Base-by-base conservation (phyloP, 306 rosid species). In the Nissolia schottii region DNA sequence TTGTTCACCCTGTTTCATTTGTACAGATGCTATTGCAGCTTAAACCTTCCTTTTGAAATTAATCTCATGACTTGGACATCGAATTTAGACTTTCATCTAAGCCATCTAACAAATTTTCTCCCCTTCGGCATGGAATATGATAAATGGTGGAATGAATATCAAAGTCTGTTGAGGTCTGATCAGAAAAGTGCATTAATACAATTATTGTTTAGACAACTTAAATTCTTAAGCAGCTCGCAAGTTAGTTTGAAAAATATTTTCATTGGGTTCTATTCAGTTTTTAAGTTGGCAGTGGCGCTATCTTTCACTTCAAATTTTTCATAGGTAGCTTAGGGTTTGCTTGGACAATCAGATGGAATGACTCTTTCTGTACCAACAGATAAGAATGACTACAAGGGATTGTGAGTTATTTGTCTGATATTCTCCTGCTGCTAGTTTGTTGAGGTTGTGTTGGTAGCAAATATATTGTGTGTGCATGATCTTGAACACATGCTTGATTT, bases 21-120 rank as follows among this genome's bases (percentile, higher is more conserved):
- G 41, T 59, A 60, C 73, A 55, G 40, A 64, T 64, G 78, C 56
- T 76, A 43, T n/a, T 77, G 81, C 65, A 19, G 72, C 58, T 55
- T 45, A 75, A 19, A 69, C 75, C 56, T 76, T 55, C 51, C 23
- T 76, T 71, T 64, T 73, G 56, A 73, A 70, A 70, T 77, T 43
- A 67, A 77, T 60, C 37, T 74, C 61, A 49, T 67, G 25, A 41
- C 46, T 50, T 68, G 45, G 80, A 53, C 35, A 31, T 31, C 65
- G 61, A 29, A 34, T 68, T 70, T 75, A 56, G 68, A 78, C 56
- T 40, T 62, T 67, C 61, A 41, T 59, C 68, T 18, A 38, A 73
- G 28, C 75, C 58, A 45, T 67, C 51, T 70, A 69, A 16, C 16
- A 56, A 50, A 15, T 55, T 13, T 37, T 56, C 43, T 28, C 53